Evolutionary conservation across 2,329 filamentous ascomycete species (phyloP), one percentile per base, ranked within the genome.

Genomic region (Epicoccum nigrum): DNA sequence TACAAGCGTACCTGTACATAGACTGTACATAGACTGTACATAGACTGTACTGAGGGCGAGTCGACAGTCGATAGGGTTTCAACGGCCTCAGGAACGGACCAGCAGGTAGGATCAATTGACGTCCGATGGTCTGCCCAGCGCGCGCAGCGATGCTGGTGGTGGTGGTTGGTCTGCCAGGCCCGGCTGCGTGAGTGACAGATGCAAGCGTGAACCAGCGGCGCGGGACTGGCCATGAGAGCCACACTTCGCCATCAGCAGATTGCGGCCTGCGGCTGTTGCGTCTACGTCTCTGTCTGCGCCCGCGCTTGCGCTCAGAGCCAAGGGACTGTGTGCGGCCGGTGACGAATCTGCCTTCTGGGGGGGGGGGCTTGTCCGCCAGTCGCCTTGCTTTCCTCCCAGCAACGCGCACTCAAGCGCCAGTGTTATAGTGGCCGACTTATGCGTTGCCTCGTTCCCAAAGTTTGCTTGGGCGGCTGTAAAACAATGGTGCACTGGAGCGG

Each of bases 101-200:
- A 47, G 38, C 43, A 52, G 38, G 54, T 45, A 53, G 31, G 53
- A 51, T 55, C 56, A 58, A 54, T 49, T 16, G 57, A 51, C 54
- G 42, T 45, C 48, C 42, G 51, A 52, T 52, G 49, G 53, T 54
- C 48, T 51, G 53, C 52, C 52, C 59, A 45, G 53, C 53, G 34
- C 33, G 38, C 34, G 52, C 45, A 54, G 59, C 51, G 46, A 54
- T 58, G 57, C 58, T 52, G 49, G 47, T 39, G 44, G 51, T 44
- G 30, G 42, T 61, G 63, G 60, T 63, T 65, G 58, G 63, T 39
- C 55, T 59, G 45, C 45, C 45, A 56, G 58, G 55, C 60, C 58
- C 65, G 61, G 60, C 60, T 57, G 59, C 58, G 54, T 61, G 54
- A 70, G 59, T 71, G 65, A 65, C 68, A 66, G 59, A 56, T 51